Conservation (phyloP, 2,329 filamentous ascomycete genomes). For the Talaromyces sp. region DNA sequence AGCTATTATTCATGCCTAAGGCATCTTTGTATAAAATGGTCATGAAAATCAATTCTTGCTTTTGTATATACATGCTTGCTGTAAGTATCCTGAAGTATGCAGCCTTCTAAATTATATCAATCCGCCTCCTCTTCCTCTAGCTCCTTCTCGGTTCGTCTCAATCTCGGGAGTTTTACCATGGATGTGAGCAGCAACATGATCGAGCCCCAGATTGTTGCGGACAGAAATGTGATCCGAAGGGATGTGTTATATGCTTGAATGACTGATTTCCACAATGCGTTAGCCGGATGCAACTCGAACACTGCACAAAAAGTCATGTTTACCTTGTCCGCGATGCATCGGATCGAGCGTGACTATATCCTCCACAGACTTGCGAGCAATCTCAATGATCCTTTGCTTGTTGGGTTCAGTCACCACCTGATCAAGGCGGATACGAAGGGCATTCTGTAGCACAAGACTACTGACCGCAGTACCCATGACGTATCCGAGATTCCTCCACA, state of each 20-base stretch:
- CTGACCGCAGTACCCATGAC: conserved; percentile 71
- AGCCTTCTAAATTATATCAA: not conserved
- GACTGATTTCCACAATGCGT: conserved; percentile 25
- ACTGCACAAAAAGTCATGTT: too few species aligned
- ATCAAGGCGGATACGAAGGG: conserved; percentile 58
- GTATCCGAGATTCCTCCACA: conserved; percentile 68
- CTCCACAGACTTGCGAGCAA: conserved; percentile 50
- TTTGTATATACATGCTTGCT: not conserved
- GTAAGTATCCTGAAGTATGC: not conserved
- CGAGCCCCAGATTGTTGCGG: conserved; percentile 34
- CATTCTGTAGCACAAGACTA: conserved; percentile 70
- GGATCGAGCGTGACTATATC: conserved; percentile 46
- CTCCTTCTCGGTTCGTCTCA: conserved; percentile 21
- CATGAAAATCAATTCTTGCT: not conserved
- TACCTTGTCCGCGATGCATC: conserved; percentile 48
- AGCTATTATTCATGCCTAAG: not conserved
- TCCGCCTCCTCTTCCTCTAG: conserved; percentile 5
- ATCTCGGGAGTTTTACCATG: conserved; percentile 32
- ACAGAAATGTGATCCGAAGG: conserved; percentile 38
- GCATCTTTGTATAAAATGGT: not conserved
- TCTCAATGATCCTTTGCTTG: conserved; percentile 52
- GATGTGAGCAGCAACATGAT: conserved; percentile 34
- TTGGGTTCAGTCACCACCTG: conserved; percentile 56
- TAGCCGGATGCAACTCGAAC: conserved; percentile 20
- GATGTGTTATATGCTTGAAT: conserved; percentile 36